A percentile compares a stretch with the other conserved stretches of the same genome.
Conservation (phyloP, 2,329 filamentous ascomycete species). For the Aquanectria penicillioides region DNA sequence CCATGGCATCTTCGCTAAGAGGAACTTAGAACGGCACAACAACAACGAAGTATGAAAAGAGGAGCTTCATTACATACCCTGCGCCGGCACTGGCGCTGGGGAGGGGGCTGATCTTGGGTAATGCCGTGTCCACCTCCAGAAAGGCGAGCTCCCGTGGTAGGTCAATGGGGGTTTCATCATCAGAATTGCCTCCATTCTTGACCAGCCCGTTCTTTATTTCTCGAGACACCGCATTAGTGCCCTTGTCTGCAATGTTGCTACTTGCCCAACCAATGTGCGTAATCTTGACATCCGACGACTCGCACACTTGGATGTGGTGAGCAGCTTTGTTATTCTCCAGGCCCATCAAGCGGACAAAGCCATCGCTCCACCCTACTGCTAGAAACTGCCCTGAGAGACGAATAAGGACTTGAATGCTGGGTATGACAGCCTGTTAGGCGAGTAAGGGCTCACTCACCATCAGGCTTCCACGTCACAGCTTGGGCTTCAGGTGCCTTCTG, state of each 20-base stretch:
- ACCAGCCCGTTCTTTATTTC: constrained; percentile 27
- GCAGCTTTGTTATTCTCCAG: constrained; percentile 84
- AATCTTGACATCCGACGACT: constrained; percentile 54
- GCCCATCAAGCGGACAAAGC: constrained; percentile 78
- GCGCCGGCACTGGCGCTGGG: constrained; percentile 69
- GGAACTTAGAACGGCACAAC: constrained; percentile 24
- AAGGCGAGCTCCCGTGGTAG: constrained; percentile 79
- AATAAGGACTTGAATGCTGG: background rate
- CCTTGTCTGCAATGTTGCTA: constrained; percentile 52
- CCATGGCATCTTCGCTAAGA: constrained; percentile 61
- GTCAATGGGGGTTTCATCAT: constrained; percentile 51
- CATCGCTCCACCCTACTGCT: constrained; percentile 86
- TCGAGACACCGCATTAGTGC: constrained; percentile 19
- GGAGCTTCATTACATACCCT: constrained; percentile 55
- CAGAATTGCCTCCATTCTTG: constrained; percentile 14
- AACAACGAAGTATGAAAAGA: background rate
- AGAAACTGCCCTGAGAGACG: constrained; percentile 72
- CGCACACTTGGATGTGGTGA: constrained; percentile 71
- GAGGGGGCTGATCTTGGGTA: constrained; percentile 80
- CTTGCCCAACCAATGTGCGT: constrained; percentile 65
- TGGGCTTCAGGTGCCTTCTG: constrained; percentile 55
- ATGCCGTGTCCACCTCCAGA: constrained; percentile 78
- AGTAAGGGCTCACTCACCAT: constrained; percentile 62
- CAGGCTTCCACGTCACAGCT: constrained; percentile 72
- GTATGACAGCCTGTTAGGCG: background rate